phyloP scores from a whole-genome alignment of 2,329 filamentous ascomycete genomes.

The Penicillium sp. region DNA sequence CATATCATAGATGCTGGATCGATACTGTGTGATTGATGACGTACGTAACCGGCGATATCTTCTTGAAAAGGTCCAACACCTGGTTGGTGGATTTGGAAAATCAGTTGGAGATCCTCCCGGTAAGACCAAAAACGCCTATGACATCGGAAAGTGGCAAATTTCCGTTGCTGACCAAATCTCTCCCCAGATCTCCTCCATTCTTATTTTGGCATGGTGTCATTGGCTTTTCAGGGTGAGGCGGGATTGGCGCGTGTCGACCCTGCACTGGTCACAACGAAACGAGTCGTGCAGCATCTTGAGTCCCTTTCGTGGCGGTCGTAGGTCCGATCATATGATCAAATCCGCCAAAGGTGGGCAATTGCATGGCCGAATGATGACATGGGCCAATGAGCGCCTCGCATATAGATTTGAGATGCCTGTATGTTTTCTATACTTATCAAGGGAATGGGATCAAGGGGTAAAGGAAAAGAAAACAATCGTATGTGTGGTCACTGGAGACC shows the following conservation, averaged over 20 bases:
- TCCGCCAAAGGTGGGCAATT: background rate
- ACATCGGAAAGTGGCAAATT: background rate
- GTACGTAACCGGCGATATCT: slow-evolving; percentile 71
- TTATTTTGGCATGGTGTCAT: slow-evolving; percentile 78
- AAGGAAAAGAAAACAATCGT: background rate
- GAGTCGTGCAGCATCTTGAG: slow-evolving; percentile 41
- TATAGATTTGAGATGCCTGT: background rate
- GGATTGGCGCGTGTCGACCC: slow-evolving; percentile 71
- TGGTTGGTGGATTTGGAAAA: slow-evolving; percentile 81
- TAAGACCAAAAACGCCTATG: slow-evolving; percentile 23
- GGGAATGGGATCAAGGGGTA: background rate
- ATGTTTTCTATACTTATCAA: background rate
- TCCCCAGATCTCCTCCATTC: slow-evolving; percentile 75
- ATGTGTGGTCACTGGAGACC: background rate
- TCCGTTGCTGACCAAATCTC: slow-evolving; percentile 18
- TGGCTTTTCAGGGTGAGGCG: slow-evolving; percentile 70
- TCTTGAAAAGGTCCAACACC: slow-evolving; percentile 80
- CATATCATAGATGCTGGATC: slow-evolving; percentile 55
- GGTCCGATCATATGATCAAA: slow-evolving; percentile 2
- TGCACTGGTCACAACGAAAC: slow-evolving; percentile 69
- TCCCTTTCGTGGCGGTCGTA: slow-evolving; percentile 38
- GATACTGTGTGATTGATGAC: slow-evolving; percentile 58
- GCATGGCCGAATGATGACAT: background rate
- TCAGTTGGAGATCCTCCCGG: slow-evolving; percentile 66
- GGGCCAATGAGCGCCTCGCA: background rate